Conservation (phyloP, 441 rosid genomes). For the Erodium texanum region DNA sequence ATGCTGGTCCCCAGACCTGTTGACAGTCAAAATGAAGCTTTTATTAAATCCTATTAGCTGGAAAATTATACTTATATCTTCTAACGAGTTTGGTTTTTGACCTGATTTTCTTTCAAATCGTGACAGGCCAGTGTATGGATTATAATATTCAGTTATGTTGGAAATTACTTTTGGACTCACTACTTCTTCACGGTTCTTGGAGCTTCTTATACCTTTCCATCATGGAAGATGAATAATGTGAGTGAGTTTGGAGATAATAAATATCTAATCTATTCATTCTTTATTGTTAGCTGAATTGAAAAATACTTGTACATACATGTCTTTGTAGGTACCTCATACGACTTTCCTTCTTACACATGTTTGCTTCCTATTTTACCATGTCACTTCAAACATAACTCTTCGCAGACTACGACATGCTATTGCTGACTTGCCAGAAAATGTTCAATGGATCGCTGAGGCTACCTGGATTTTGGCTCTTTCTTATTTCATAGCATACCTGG, state of each 20-base stretch:
- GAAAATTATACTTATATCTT: not conserved
- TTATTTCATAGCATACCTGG: conserved; percentile 87
- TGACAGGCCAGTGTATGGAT: conserved; percentile 90
- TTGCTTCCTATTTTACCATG: conserved; percentile 94
- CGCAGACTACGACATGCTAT: conserved; percentile 64
- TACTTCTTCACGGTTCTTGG: conserved; percentile 94
- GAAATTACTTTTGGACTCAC: conserved; percentile 98
- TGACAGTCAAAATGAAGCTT: no score
- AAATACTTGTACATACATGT: conserved; percentile 13
- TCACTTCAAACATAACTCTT: conserved; percentile 72
- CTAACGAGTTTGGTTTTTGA: not conserved
- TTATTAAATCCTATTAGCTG: no score
- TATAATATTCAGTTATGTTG: conserved; percentile 80
- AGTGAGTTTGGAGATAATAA: conserved; percentile 20
- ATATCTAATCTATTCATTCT: not conserved
- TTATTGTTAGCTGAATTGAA: conserved; percentile 8
- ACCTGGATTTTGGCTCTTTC: conserved; percentile 83
- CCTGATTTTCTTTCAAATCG: conserved; percentile 19
- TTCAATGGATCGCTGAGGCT: conserved; percentile 59
- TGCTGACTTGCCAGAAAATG: conserved; percentile 55
- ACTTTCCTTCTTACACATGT: conserved; percentile 88
- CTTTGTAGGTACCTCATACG: conserved; percentile 83
- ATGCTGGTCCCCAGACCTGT: no score
- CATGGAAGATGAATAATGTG: conserved; percentile 98
- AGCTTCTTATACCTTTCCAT: conserved; percentile 93